phyloP scores from a whole-genome alignment of 495 filamentous ascomycete genomes.

The Penicillium mononematosum region DNA sequence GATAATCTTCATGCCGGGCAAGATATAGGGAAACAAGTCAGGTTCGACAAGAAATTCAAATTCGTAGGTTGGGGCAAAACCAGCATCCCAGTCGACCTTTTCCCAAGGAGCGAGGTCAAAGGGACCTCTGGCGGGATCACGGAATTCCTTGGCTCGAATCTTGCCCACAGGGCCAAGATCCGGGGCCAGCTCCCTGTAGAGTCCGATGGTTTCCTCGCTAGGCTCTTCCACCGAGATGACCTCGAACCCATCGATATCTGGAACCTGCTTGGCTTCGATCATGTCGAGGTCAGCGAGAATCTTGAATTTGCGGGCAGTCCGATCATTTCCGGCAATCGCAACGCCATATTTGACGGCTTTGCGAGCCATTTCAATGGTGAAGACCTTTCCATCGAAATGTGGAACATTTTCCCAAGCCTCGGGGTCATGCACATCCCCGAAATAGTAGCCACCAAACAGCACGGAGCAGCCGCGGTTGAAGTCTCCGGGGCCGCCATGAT shows the following conservation, averaged over 20 bases:
- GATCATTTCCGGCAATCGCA: conserved; percentile 42
- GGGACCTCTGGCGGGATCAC: conserved; percentile 35
- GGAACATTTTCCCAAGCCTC: conserved; percentile 15
- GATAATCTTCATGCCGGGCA: conserved; percentile 75
- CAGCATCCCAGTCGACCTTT: conserved; percentile 28
- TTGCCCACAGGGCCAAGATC: conserved; percentile 46
- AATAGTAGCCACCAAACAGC: conserved; percentile 55
- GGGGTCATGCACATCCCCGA: conserved; percentile 31
- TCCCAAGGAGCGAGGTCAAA: conserved; percentile 48
- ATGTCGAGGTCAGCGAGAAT: conserved; percentile 19
- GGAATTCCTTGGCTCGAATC: conserved; percentile 43
- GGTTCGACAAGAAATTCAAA: conserved; percentile 71
- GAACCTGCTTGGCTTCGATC: conserved; percentile 35
- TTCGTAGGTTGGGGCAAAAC: conserved; percentile 27
- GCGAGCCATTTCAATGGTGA: conserved; percentile 39
- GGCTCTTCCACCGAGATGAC: conserved; percentile 48
- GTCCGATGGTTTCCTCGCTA: conserved; percentile 32
- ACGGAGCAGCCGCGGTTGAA: conserved; percentile 70
- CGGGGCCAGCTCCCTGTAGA: conserved; percentile 44
- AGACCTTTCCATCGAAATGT: conserved; percentile 13
- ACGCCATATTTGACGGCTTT: conserved; percentile 41
- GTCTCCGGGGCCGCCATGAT: conserved; percentile 57
- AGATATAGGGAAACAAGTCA: conserved; percentile 57
- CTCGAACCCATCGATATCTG: conserved; percentile 57
- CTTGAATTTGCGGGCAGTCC: conserved; percentile 39